phyloP scores from a whole-genome alignment of 75 land plant genomes.

The Cunninghamia lanceolata region DNA sequence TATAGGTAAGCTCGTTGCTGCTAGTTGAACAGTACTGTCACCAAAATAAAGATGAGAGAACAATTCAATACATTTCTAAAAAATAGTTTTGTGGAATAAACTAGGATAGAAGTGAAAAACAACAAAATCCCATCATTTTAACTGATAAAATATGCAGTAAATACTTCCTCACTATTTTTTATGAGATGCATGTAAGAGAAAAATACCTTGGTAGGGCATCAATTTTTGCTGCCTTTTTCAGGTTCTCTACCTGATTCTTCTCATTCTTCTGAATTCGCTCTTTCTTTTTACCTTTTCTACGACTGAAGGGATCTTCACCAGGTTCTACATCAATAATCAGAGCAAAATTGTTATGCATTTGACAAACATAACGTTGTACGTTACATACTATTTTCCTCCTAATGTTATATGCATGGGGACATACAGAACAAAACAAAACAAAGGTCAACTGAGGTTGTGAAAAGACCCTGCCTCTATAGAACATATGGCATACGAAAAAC shows the following conservation, averaged over 20 bases:
- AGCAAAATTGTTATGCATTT: neutral
- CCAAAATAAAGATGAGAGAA: neutral
- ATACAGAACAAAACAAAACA: neutral
- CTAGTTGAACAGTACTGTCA: constrained; percentile 89
- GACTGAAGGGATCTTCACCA: constrained; percentile 87
- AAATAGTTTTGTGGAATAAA: neutral
- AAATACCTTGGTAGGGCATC: constrained; percentile 82
- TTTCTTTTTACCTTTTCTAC: constrained; percentile 67
- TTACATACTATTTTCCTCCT: neutral
- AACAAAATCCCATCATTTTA: neutral
- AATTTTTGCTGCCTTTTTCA: constrained; percentile 86
- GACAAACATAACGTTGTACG: neutral
- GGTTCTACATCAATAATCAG: constrained; percentile 51
- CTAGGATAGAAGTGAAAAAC: neutral
- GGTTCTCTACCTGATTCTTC: constrained; percentile 74
- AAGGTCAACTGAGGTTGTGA: neutral
- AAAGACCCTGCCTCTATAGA: neutral
- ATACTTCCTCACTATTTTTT: neutral
- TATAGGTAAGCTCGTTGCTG: constrained; percentile 87
- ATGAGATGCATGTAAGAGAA: neutral
- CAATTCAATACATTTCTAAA: neutral
- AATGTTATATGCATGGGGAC: neutral
- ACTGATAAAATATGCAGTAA: neutral
- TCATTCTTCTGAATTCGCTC: constrained; percentile 80
- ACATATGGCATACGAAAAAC: neutral